Evolutionary conservation across 1,284 basidiomycete genomes (phyloP).

Genomic region (Tetrapyrgos nigripes): DNA sequence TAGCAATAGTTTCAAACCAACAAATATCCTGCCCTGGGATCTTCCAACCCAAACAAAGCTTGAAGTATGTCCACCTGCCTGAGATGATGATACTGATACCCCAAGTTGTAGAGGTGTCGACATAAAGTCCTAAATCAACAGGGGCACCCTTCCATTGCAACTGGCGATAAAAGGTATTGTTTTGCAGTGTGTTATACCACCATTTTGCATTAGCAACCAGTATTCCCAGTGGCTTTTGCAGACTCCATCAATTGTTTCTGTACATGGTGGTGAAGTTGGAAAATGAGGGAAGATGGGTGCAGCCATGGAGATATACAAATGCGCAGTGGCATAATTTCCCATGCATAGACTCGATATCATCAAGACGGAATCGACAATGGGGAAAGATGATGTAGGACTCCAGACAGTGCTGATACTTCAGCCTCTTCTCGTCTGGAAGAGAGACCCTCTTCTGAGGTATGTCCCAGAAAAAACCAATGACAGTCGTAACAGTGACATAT

Average conservation of each 20-base stretch:
- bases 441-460: background rate
- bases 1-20: too few relatives aligned
- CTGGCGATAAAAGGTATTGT: background rate
- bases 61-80: background rate
- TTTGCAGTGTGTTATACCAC: background rate
- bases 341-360: too few relatives aligned
- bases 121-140: background rate
- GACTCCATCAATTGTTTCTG: too few relatives aligned
- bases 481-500: slow-evolving; percentile 11
- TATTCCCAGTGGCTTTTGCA: too few relatives aligned
- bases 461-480: slow-evolving; percentile 27
- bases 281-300: slow-evolving; percentile 1
- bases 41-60: background rate
- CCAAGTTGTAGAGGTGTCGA: slow-evolving; percentile 9
- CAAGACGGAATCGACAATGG: too few relatives aligned
- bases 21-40: slow-evolving; percentile 10
- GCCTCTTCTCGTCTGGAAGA: too few relatives aligned
- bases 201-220: slow-evolving; percentile 1
- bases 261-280: too few relatives aligned
- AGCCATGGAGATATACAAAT: slow-evolving; percentile 20
- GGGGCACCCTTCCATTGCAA: background rate
- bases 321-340: slow-evolving; percentile 19
- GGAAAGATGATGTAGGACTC: too few relatives aligned
- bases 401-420: too few relatives aligned
- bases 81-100: slow-evolving; percentile 5